Evolutionary conservation across 192 early-diverging fungal species (phyloP).

Genomic region (Mycoemilia scoparia): DNA sequence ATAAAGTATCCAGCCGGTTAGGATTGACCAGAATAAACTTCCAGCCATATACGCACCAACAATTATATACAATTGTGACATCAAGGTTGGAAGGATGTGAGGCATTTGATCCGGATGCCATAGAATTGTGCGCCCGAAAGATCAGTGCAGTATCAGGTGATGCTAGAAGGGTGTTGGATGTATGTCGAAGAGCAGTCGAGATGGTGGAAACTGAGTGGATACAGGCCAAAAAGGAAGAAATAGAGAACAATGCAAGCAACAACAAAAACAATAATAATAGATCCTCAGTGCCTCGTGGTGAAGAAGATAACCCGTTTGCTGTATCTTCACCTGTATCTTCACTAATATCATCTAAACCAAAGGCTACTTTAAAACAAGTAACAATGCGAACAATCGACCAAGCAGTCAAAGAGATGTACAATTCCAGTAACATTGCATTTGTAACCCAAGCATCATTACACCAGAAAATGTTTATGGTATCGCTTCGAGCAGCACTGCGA

Average conservation of each 20-base stretch:
- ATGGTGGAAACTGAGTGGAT: slow-evolving; percentile 35
- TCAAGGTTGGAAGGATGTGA: slow-evolving; percentile 54
- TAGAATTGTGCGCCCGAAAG: slow-evolving; percentile 89
- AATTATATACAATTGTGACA: slow-evolving; percentile 72
- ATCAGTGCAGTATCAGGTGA: slow-evolving; percentile 92
- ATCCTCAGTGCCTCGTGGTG: slow-evolving; percentile 3
- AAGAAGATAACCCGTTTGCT: slow-evolving; percentile 6
- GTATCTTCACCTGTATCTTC: no score
- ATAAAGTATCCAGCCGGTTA: slow-evolving; percentile 78
- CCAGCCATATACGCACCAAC: slow-evolving; percentile 70
- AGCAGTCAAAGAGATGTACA: slow-evolving; percentile 76
- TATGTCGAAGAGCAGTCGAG: slow-evolving; percentile 66
- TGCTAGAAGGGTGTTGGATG: slow-evolving; percentile 84
- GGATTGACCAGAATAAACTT: slow-evolving; percentile 85
- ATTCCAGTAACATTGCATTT: slow-evolving; percentile 52
- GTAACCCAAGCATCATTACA: slow-evolving; percentile 55
- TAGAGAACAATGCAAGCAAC: neutral
- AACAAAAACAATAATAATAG: neutral
- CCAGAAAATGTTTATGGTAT: slow-evolving; percentile 72
- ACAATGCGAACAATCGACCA: slow-evolving; percentile 53
- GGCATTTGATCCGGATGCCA: slow-evolving; percentile 61
- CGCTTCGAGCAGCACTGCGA: slow-evolving; percentile 40
- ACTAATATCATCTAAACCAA: no score
- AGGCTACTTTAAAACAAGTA: slow-evolving; percentile 19
- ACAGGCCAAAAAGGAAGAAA: neutral